Evolutionary conservation across 495 filamentous ascomycete species (phyloP).

Genomic region (Xylaria venustula): DNA sequence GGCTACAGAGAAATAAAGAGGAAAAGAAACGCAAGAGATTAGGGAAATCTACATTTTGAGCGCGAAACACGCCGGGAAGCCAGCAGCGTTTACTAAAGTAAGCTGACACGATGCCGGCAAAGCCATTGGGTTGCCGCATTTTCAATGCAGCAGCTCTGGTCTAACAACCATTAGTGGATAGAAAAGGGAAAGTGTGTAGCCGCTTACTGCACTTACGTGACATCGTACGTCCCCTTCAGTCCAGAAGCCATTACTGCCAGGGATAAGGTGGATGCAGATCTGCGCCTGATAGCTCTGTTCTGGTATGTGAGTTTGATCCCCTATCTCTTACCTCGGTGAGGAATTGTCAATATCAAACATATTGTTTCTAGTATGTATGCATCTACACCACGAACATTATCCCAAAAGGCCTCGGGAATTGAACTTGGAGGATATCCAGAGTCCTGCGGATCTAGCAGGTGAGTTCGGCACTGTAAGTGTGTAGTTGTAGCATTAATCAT

Average conservation of each 20-base stretch:
- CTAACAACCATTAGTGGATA: not conserved
- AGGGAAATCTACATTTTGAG: not conserved
- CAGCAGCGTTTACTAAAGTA: not conserved
- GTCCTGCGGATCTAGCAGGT: not conserved
- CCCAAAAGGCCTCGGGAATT: too few species aligned
- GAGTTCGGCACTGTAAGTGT: not conserved
- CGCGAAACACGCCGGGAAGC: not conserved
- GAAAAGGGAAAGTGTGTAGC: not conserved
- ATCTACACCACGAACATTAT: too few species aligned
- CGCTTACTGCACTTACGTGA: slow-evolving; percentile 2
- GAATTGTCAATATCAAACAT: too few species aligned
- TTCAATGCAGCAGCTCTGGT: not conserved
- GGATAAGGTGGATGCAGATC: not conserved
- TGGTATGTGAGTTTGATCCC: not conserved
- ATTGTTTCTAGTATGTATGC: too few species aligned
- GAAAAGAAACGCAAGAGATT: not conserved
- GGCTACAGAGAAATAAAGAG: not conserved
- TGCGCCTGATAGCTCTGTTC: not conserved
- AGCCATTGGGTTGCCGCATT: not conserved
- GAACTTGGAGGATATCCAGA: not conserved
- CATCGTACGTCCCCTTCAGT: slow-evolving; percentile 3
- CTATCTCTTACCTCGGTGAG: not conserved
- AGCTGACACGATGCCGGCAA: slow-evolving; percentile 11
- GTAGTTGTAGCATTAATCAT: too few species aligned
- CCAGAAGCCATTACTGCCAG: not conserved